A percentile compares a stretch with the other conserved stretches of the same genome.
Conservation (phyloP, 345 rosid species). For the Eucalyptus cloeziana region DNA sequence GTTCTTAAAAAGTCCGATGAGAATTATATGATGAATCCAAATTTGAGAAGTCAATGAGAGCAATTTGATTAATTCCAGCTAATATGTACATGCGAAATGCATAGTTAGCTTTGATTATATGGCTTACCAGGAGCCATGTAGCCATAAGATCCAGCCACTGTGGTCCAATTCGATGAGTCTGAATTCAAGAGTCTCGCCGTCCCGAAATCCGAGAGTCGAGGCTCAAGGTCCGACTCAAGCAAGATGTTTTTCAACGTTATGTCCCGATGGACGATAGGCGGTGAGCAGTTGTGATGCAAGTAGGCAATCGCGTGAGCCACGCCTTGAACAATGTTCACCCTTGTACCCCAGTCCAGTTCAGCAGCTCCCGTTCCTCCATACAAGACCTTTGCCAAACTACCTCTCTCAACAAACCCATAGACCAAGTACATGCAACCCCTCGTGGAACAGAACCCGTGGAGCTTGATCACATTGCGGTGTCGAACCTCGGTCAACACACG, state of each 20-base stretch:
- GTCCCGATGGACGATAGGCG: conserved; percentile 51
- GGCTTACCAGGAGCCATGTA: conserved; percentile 66
- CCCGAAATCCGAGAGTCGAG: conserved; percentile 56
- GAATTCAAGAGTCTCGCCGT: conserved; percentile 35
- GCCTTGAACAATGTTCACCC: background rate
- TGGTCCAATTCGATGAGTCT: conserved; percentile 51
- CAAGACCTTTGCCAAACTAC: conserved; percentile 36
- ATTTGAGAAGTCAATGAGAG: background rate
- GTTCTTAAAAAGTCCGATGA: background rate
- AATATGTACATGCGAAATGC: too few species aligned
- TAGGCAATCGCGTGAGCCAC: conserved; percentile 60
- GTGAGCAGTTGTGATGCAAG: conserved; percentile 58
- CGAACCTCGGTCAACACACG: conserved; percentile 2
- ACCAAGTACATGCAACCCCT: conserved; percentile 38
- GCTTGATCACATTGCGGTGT: conserved; percentile 57
- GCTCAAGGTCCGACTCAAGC: conserved; percentile 38
- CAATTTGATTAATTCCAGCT: too few species aligned
- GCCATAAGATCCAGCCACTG: conserved; percentile 49
- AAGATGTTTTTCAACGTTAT: conserved; percentile 35
- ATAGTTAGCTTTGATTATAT: too few species aligned
- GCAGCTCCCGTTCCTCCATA: conserved; percentile 10
- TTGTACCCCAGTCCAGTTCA: conserved; percentile 25
- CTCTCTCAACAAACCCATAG: conserved; percentile 30
- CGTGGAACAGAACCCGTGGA: conserved; percentile 42
- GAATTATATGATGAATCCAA: background rate